These are phyloP conservation scores for Geranium incanum DNA, from an alignment of 441 rosid species.

Conservation along the genomic window DNA sequence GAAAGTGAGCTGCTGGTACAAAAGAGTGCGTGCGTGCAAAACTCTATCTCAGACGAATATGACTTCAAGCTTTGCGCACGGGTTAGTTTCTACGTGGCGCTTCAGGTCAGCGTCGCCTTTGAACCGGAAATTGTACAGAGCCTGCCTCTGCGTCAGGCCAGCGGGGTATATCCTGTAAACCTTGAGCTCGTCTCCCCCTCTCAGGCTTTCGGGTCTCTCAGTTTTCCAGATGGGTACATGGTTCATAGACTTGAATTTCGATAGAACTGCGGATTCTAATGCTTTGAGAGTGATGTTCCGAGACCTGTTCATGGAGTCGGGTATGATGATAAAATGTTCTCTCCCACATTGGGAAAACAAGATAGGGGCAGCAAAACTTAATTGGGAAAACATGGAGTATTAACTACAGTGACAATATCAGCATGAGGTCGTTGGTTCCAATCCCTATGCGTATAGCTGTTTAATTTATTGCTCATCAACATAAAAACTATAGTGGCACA, in stretches of 20 bases:
- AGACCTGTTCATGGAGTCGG: slow-evolving; percentile 27
- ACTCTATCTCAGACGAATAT: slow-evolving; percentile 43
- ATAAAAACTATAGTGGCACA: not conserved
- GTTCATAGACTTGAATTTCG: slow-evolving; percentile 50
- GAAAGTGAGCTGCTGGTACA: too few species aligned
- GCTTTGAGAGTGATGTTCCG: slow-evolving; percentile 44
- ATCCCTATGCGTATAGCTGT: too few species aligned
- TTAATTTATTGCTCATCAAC: too few species aligned
- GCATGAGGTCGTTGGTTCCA: too few species aligned
- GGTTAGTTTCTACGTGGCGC: slow-evolving; percentile 48
- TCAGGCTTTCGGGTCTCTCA: slow-evolving; percentile 69
- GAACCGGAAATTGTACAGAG: slow-evolving; percentile 63
- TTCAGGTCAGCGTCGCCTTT: slow-evolving; percentile 41
- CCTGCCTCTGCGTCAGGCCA: slow-evolving; percentile 77
- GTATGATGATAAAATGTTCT: too few species aligned
- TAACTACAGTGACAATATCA: too few species aligned
- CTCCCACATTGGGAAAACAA: too few species aligned
- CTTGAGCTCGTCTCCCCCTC: slow-evolving; percentile 50
- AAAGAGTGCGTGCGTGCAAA: too few species aligned
- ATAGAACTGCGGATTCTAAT: slow-evolving; percentile 49
- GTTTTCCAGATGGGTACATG: slow-evolving; percentile 69
- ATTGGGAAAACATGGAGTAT: too few species aligned
- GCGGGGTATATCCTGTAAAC: slow-evolving; percentile 61
- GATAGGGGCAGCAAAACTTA: too few species aligned
- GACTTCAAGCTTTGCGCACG: slow-evolving; percentile 71